Percentiles rank a stretch among this genome's conserved stretches.
Conservation (phyloP, 495 filamentous ascomycete species). For the Hamigera avellanea region DNA sequence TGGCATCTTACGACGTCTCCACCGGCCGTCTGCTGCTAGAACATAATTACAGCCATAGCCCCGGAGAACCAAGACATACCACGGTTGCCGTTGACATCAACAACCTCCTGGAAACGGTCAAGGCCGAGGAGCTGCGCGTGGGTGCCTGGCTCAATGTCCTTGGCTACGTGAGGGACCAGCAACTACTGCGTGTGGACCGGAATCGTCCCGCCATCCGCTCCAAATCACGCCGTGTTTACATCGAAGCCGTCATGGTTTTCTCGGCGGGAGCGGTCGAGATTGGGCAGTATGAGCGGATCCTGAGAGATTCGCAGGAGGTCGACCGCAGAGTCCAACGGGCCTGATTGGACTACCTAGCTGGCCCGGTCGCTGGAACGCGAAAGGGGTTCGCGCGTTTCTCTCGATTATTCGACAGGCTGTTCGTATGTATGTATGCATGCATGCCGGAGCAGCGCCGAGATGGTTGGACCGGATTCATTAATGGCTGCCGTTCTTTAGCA, state of each 20-base stretch:
- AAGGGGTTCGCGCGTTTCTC: no score
- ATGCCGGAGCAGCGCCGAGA: no score
- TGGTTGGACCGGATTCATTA: no score
- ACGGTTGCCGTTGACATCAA: constrained; percentile 56
- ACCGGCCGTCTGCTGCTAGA: constrained; percentile 52
- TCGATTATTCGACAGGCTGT: no score
- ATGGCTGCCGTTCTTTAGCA: no score
- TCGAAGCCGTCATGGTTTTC: constrained; percentile 61
- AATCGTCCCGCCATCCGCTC: constrained; percentile 1
- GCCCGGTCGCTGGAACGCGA: no score
- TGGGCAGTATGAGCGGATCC: constrained; percentile 47
- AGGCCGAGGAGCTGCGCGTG: constrained; percentile 49
- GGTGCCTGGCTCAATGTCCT: constrained; percentile 91
- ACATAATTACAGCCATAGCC: constrained; percentile 60
- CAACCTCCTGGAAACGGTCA: constrained; percentile 53
- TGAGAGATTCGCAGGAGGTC: constrained; percentile 22
- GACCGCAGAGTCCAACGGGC: constrained; percentile 14
- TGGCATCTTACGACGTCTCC: constrained; percentile 50
- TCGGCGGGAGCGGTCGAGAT: constrained; percentile 51
- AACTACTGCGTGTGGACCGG: constrained; percentile 8
- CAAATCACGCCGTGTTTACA: constrained; percentile 13
- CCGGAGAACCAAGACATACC: constrained; percentile 14
- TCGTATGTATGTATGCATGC: no score
- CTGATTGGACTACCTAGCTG: no score
- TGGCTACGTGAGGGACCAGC: constrained; percentile 52